phyloP scores from a whole-genome alignment of 768 basidiomycete genomes.

The Suillus placidus region DNA sequence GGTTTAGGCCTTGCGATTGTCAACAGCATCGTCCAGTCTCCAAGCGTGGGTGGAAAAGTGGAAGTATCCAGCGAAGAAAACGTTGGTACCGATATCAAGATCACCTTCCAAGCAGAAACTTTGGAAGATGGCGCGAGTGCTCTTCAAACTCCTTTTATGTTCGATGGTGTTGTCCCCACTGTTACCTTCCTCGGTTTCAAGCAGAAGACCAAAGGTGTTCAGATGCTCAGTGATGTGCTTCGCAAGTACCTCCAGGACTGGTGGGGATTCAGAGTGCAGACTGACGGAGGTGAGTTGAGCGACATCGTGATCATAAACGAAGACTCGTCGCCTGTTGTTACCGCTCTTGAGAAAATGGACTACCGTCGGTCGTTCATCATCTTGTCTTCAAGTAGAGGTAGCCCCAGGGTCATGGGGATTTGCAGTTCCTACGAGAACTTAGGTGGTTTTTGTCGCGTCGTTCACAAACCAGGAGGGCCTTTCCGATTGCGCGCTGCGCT shows the following conservation, averaged over 20 bases:
- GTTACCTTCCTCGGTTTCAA: conserved; percentile 79
- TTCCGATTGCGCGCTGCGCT: conserved; percentile 67
- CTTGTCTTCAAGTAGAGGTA: conserved; percentile 71
- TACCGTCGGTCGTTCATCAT: conserved; percentile 71
- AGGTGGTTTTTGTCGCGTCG: conserved; percentile 86
- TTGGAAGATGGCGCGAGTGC: conserved; percentile 42
- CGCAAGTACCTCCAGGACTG: conserved; percentile 68
- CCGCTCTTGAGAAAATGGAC: conserved; percentile 60
- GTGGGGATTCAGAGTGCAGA: conserved; percentile 69
- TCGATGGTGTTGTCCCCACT: conserved; percentile 46
- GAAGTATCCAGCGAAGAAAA: conserved; percentile 94
- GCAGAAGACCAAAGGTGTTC: conserved; percentile 59
- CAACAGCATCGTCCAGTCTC: conserved; percentile 85
- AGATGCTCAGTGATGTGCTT: conserved; percentile 65
- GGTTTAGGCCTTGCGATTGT: conserved; percentile 95
- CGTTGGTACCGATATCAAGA: conserved; percentile 88
- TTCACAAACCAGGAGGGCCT: conserved; percentile 91
- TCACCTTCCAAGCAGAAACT: conserved; percentile 76
- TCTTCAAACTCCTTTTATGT: conserved; percentile 50
- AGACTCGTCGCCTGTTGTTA: conserved; percentile 58
- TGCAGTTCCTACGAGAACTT: conserved; percentile 73
- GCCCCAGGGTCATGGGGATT: conserved; percentile 59
- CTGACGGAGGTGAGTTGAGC: conserved; percentile 47
- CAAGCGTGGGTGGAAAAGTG: conserved; percentile 86
- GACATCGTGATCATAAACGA: conserved; percentile 86